Percentiles rank a stretch among this genome's conserved stretches.
Evolutionary conservation across 2,329 filamentous ascomycete genomes (phyloP).

Genomic region (Bipolaris oryzae): DNA sequence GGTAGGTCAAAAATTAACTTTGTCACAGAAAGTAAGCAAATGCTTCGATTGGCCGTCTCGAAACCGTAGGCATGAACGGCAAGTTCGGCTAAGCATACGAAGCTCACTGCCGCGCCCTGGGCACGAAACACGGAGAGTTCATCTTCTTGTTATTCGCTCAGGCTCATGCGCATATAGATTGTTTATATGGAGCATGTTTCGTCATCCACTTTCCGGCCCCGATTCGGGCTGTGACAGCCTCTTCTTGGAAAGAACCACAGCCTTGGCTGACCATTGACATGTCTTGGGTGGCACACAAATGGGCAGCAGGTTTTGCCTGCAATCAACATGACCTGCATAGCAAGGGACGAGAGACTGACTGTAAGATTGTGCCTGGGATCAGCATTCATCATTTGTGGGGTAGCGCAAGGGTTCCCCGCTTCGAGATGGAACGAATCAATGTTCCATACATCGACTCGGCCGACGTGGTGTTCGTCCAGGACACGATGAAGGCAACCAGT

Average conservation of each 20-base stretch:
- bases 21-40: not conserved
- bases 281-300: not conserved
- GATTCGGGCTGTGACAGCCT: not conserved
- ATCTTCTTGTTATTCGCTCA: not conserved
- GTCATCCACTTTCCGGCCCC: not conserved
- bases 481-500: not conserved
- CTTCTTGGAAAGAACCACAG: not conserved
- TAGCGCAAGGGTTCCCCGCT: slow-evolving; percentile 24
- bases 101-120: slow-evolving; percentile 18
- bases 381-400: slow-evolving; percentile 12
- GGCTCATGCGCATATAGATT: not conserved
- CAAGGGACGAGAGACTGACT: not conserved
- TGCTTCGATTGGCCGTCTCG: slow-evolving; percentile 4
- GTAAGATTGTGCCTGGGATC: slow-evolving; percentile 8
- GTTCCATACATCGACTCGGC: not conserved
- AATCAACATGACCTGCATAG: not conserved
- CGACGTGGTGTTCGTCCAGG: not conserved
- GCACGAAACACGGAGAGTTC: not conserved
- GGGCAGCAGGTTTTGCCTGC: not conserved
- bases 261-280: not conserved
- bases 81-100: slow-evolving; percentile 24
- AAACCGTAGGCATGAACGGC: slow-evolving; percentile 11
- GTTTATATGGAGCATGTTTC: not conserved
- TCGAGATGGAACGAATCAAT: not conserved
- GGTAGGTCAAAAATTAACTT: not conserved